These are phyloP conservation scores for Luffa acutangula DNA, from an alignment of 306 rosid species.

Conservation along the genomic window DNA sequence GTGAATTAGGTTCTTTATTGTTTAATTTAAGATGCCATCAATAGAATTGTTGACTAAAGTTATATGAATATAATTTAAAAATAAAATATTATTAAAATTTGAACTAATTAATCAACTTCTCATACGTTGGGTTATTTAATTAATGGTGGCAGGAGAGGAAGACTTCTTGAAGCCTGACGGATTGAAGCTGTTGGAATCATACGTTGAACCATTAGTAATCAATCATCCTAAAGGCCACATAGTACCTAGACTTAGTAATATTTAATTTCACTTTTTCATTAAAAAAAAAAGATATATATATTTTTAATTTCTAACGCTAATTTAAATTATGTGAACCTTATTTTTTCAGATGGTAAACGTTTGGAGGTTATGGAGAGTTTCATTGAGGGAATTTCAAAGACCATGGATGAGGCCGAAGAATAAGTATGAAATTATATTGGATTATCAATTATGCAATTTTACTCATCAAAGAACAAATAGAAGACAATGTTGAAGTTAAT, in stretches of 20 bases:
- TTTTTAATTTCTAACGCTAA: not conserved
- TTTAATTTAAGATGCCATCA: not conserved
- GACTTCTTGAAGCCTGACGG: conserved; percentile 63
- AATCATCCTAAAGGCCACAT: conserved; percentile 85
- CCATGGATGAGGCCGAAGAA: not conserved
- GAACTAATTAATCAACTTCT: not conserved
- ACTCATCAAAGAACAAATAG: not conserved
- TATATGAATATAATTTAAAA: not conserved
- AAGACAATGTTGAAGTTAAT: not conserved
- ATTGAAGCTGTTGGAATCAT: conserved; percentile 35
- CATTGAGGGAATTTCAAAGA: not conserved
- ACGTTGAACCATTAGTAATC: conserved; percentile 42
- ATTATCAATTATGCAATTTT: not conserved
- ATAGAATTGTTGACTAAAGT: not conserved
- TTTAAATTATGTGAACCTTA: not conserved
- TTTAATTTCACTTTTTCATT: not conserved
- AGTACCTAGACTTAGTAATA: conserved; percentile 55
- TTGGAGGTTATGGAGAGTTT: conserved; percentile 4
- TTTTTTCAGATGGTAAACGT: not conserved
- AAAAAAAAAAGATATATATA: not conserved
- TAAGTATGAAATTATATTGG: not conserved
- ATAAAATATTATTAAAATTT: not conserved
- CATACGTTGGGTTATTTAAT: not conserved
- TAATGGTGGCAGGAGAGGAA: conserved; percentile 41
- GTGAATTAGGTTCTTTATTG: not conserved